phyloP scores from a whole-genome alignment of 1,284 basidiomycete species.

The Microbotryum saponariae region DNA sequence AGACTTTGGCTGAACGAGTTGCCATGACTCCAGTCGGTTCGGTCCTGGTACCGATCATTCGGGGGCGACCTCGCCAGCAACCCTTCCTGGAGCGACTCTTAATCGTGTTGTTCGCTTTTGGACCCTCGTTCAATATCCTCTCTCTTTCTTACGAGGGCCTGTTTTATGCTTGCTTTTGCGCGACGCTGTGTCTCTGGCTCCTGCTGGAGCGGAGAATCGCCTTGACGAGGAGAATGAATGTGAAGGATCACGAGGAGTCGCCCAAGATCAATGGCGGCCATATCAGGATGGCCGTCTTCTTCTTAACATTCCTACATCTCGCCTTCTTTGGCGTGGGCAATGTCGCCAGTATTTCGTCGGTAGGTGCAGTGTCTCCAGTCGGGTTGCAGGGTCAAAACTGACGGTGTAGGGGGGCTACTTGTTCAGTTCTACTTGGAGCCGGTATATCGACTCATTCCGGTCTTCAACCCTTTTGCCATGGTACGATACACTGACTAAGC shows the following conservation, averaged over 20 bases:
- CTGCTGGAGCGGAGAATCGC: slow-evolving; percentile 51
- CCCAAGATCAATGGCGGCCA: slow-evolving; percentile 51
- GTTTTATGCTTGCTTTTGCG: slow-evolving; percentile 65
- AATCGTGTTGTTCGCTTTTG: slow-evolving; percentile 51
- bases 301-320: slow-evolving; percentile 77
- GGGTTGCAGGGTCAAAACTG: slow-evolving; percentile 52
- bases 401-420: slow-evolving; percentile 58
- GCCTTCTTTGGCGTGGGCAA: slow-evolving; percentile 85
- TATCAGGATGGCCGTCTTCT: slow-evolving; percentile 67
- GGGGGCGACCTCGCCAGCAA: slow-evolving; percentile 26
- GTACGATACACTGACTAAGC: slow-evolving; percentile 37
- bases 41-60: slow-evolving; percentile 6
- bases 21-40: background rate
- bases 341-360: slow-evolving; percentile 40
- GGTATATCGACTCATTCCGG: slow-evolving; percentile 76
- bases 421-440: slow-evolving; percentile 77
- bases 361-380: slow-evolving; percentile 43
- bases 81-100: slow-evolving; percentile 37
- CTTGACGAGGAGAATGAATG: slow-evolving; percentile 40
- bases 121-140: slow-evolving; percentile 68
- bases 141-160: slow-evolving; percentile 75
- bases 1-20: background rate
- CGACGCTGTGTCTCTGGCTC: slow-evolving; percentile 61
- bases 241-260: slow-evolving; percentile 4
- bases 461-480: slow-evolving; percentile 84